Evolutionary conservation across 345 rosid genomes (phyloP).

Genomic region (Toxicodendron radicans): DNA sequence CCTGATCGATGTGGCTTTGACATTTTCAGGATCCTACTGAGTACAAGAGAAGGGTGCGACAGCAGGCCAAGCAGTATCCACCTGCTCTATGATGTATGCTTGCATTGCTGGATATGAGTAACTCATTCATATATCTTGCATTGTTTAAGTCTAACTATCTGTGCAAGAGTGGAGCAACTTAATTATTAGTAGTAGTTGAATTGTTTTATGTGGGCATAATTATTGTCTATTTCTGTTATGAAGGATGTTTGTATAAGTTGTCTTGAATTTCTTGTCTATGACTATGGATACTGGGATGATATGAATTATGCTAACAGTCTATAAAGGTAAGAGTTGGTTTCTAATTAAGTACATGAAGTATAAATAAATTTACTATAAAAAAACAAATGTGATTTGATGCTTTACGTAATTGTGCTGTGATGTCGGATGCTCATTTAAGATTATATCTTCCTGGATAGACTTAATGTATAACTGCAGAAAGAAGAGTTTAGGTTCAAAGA

Average conservation of each 20-base stretch:
- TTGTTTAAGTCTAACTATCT: not conserved
- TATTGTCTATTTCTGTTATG: not conserved
- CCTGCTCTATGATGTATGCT: conserved; percentile 13
- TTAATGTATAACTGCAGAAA: not conserved
- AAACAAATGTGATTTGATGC: not conserved
- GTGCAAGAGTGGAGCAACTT: not conserved
- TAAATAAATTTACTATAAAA: not conserved
- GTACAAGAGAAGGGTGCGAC: conserved; percentile 47
- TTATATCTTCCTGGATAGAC: not conserved
- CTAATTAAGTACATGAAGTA: not conserved
- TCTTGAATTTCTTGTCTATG: not conserved
- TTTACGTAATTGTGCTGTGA: not conserved
- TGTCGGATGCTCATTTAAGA: not conserved
- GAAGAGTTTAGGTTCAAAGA: not conserved
- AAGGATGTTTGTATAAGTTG: not conserved
- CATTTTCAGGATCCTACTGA: conserved; percentile 35
- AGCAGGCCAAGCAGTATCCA: conserved; percentile 50
- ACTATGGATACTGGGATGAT: not conserved
- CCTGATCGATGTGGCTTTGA: not conserved
- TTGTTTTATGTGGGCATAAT: not conserved
- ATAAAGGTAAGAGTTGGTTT: not conserved
- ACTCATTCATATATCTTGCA: conserved; percentile 1
- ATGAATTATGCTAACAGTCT: not conserved
- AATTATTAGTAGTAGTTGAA: not conserved
- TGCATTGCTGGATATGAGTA: conserved; percentile 4